Evolutionary conservation across 176 grass and related monocot genomes (phyloP), one percentile per base, ranked within the genome.

Genomic region (Alloteropsis semialata): DNA sequence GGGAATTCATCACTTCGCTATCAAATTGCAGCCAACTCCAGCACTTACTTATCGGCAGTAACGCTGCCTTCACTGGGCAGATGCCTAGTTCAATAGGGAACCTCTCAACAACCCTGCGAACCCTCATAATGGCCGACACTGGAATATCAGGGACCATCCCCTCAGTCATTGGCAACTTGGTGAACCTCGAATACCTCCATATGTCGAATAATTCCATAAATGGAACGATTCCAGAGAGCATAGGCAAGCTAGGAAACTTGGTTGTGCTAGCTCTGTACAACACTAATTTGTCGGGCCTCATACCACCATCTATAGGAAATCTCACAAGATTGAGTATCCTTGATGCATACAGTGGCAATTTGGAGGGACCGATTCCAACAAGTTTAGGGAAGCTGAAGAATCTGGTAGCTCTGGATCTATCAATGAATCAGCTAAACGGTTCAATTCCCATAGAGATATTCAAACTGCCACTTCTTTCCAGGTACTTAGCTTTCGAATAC

Each of bases 251-350:
- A 17, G 8, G 7, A 51, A 74, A 74, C 10, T 28, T 83, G 30
- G 15, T 3, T 19, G 2, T 2, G 0, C 0, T 74, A 5, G 0
- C 0, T 45, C 12, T 83, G 21, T 21, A 27, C 22, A 49, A 38
- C 4, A 83, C 22, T 14, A 2, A 1, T 3, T 29, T 74, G 29
- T 74, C 81, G 21, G 81, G 81, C 5, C 56, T 50, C 14, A 64
- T 83, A 51, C 81, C 81, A 29, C 51, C 69, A 37, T 74, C 81
- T 0, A 19, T 83, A 1, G 81, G 81, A 28, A 83, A 83, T 46
- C 83, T 85, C 53, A 14, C 74, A 37, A 32, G 12, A 8, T 60
- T 85, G 13, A 19, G 0, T 8, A 24, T 1, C 9, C 7, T 78
- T 13, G 0, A 0, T 3, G 61, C 45, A 25, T 8, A 3, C 3